These are phyloP conservation scores for Calonectria leucothoes DNA, from an alignment of 2,329 filamentous ascomycete genomes.

Conservation along the genomic window DNA sequence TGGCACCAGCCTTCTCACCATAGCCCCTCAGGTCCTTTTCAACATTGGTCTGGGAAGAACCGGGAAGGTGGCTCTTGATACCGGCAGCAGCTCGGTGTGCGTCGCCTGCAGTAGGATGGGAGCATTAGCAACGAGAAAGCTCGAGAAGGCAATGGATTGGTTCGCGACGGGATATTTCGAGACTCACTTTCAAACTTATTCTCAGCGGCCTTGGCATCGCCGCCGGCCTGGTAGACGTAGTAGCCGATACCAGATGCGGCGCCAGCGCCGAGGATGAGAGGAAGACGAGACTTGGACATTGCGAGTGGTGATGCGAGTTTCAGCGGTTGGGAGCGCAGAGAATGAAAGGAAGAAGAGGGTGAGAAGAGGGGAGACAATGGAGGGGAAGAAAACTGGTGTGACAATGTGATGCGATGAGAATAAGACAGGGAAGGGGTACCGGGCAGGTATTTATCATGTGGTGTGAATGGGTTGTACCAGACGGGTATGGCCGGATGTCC, in stretches of 20 bases:
- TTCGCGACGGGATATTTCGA: neutral
- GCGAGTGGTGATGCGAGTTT: conserved; percentile 16
- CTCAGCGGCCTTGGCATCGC: conserved; percentile 83
- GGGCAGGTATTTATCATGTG: conserved; percentile 22
- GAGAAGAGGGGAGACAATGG: neutral
- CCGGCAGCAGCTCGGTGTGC: conserved; percentile 75
- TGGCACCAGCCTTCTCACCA: conserved; percentile 65
- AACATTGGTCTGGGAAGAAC: conserved; percentile 66
- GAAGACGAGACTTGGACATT: conserved; percentile 59
- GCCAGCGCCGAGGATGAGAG: conserved; percentile 68
- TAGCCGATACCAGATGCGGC: conserved; percentile 80
- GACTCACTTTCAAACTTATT: conserved; percentile 84
- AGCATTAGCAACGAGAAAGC: conserved; percentile 25
- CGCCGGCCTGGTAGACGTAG: conserved; percentile 91
- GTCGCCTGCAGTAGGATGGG: conserved; percentile 70
- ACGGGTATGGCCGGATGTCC: conserved; percentile 7
- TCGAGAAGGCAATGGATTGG: neutral
- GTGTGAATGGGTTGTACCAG: conserved; percentile 12
- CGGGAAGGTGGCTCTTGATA: conserved; percentile 74
- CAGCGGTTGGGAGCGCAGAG: neutral
- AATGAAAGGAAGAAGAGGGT: neutral
- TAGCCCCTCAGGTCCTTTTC: conserved; percentile 70
- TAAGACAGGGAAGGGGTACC: conserved; percentile 6
- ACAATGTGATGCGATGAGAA: neutral
- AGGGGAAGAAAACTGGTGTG: conserved; percentile 13